These are phyloP conservation scores for Emmonsiellopsis sp. DNA, from an alignment of 2,329 filamentous ascomycete species.

Conservation along the genomic window DNA sequence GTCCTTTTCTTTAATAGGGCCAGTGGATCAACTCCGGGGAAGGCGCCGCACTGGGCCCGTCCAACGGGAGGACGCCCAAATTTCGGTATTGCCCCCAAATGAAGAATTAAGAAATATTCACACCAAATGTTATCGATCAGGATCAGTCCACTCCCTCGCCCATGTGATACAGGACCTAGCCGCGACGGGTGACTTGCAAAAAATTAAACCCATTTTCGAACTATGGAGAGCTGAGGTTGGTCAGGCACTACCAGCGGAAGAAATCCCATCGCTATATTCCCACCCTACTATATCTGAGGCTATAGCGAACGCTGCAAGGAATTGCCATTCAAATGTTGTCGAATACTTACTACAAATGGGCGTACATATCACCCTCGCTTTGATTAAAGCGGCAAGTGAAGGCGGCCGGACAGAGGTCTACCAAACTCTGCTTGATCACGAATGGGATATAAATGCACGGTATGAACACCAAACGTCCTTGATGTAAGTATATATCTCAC, in stretches of 20 bases:
- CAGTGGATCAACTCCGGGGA: too few relatives aligned
- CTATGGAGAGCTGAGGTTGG: not conserved
- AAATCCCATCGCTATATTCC: not conserved
- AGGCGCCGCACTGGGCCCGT: too few relatives aligned
- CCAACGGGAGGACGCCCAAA: too few relatives aligned
- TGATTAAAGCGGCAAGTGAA: not conserved
- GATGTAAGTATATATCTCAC: not conserved
- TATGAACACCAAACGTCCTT: not conserved
- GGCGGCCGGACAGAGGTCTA: not conserved
- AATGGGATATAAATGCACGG: constrained; percentile 1
- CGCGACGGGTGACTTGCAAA: not conserved
- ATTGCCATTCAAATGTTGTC: not conserved
- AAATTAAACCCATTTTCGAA: not conserved
- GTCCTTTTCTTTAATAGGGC: not conserved
- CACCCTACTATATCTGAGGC: not conserved
- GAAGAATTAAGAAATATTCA: not conserved
- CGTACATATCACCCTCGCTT: not conserved
- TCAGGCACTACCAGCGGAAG: not conserved
- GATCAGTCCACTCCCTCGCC: not conserved
- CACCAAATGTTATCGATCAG: not conserved
- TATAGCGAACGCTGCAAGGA: not conserved
- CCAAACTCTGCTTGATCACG: not conserved
- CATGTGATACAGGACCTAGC: not conserved
- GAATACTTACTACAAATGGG: not conserved
- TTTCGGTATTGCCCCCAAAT: not conserved